These are phyloP conservation scores for Pseudocercospora fijiensis DNA, from an alignment of 2,329 filamentous ascomycete species.

Conservation along the genomic window DNA sequence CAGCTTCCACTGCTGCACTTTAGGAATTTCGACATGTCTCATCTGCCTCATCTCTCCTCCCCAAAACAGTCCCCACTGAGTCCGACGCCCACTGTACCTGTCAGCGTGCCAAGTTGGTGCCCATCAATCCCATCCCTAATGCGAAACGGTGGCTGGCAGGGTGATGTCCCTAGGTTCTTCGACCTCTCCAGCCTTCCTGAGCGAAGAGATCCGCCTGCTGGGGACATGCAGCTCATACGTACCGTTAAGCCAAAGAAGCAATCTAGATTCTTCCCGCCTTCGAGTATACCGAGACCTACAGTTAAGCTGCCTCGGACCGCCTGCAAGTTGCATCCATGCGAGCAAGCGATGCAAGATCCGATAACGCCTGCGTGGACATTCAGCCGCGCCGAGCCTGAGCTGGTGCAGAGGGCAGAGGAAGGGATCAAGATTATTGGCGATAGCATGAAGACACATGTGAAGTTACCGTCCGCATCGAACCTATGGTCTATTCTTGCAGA, in stretches of 20 bases:
- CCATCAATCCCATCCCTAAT: conserved; percentile 31
- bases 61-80: conserved; percentile 13
- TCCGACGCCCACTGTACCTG: conserved; percentile 11
- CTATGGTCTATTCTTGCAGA: conserved; percentile 30
- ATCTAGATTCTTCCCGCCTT: conserved; percentile 35
- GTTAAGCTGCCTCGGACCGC: conserved; percentile 27
- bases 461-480: conserved; percentile 26
- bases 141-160: conserved; percentile 23
- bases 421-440: neutral
- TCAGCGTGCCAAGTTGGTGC: conserved; percentile 31
- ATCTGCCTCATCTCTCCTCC: conserved; percentile 23
- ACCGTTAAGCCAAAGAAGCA: conserved; percentile 24
- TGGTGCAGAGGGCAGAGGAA: neutral
- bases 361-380: conserved; percentile 2
- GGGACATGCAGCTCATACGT: neutral
- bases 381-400: neutral
- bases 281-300: conserved; percentile 18
- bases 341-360: conserved; percentile 18
- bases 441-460: neutral
- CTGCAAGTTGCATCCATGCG: conserved; percentile 27
- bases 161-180: conserved; percentile 30
- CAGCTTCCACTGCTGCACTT: conserved; percentile 30
- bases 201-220: conserved; percentile 10
- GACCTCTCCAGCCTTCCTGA: conserved; percentile 34
- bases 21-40: conserved; percentile 21